A percentile compares a stretch with the other conserved stretches of the same genome.
Conservation (phyloP, 192 early-diverging fungal genomes). For the Rhizophagus prolifer region DNA sequence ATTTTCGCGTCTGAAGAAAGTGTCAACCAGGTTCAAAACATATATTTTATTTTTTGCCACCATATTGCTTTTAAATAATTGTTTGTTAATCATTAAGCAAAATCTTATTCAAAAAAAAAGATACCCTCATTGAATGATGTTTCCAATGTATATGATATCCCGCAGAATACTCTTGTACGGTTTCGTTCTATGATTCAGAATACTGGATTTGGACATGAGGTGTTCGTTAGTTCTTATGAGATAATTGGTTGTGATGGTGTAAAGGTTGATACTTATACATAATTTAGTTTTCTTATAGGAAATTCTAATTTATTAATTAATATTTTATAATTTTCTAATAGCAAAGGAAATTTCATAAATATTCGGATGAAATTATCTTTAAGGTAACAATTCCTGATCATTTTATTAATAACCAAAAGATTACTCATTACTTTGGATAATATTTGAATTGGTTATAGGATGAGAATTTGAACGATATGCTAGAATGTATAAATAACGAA, state of each 20-base stretch:
- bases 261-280: slow-evolving; percentile 33
- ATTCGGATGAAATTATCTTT: slow-evolving; percentile 1
- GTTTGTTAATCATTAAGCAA: not conserved
- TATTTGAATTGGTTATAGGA: not conserved
- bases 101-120: slow-evolving; percentile 27
- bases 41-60: not conserved
- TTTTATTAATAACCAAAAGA: not conserved
- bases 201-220: slow-evolving; percentile 71
- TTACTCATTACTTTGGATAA: not conserved
- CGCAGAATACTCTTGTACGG: slow-evolving; percentile 55
- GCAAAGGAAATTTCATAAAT: slow-evolving; percentile 24
- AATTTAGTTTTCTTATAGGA: not conserved
- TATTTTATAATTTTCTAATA: not conserved
- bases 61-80: not conserved
- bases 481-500: not conserved
- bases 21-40: slow-evolving; percentile 31
- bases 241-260: slow-evolving; percentile 33
- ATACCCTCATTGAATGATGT: slow-evolving; percentile 47
- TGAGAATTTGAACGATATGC: not conserved
- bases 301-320: not conserved
- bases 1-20: slow-evolving; percentile 36
- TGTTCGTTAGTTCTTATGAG: slow-evolving; percentile 44
- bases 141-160: slow-evolving; percentile 31
- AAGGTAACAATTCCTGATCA: not conserved
- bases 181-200: slow-evolving; percentile 84